A percentile compares a stretch with the other conserved stretches of the same genome.
Conservation (phyloP, 805 yeast species). For the Candida ponderosae region DNA sequence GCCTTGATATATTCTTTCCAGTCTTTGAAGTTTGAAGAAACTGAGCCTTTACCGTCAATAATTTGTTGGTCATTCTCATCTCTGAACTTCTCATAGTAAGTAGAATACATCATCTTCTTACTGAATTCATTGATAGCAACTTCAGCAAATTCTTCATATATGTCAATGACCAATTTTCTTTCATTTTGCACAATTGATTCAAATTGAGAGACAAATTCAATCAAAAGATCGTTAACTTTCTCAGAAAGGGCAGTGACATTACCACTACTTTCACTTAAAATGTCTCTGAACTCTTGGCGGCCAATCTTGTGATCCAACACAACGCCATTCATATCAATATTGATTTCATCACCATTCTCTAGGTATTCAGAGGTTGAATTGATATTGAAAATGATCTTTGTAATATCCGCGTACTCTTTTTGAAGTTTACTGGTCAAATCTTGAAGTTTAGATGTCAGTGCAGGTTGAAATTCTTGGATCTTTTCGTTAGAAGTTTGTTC, state of each 20-base stretch:
- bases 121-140: conserved; percentile 59
- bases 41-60: not conserved
- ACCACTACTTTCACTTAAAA: conserved; percentile 25
- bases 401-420: conserved; percentile 19
- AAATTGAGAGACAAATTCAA: conserved; percentile 21
- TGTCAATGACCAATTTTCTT: conserved; percentile 46
- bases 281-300: conserved; percentile 40
- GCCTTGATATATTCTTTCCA: conserved; percentile 56
- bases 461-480: conserved; percentile 20
- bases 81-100: conserved; percentile 14
- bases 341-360: conserved; percentile 24
- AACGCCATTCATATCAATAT: conserved; percentile 25
- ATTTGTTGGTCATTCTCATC: conserved; percentile 2
- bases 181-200: conserved; percentile 28
- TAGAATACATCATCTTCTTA: conserved; percentile 40
- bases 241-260: conserved; percentile 24
- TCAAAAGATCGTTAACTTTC: conserved; percentile 23
- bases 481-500: conserved; percentile 19
- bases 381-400: conserved; percentile 28
- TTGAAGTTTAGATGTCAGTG: conserved; percentile 27
- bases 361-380: conserved; percentile 26
- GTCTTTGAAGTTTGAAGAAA: conserved; percentile 33
- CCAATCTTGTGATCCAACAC: conserved; percentile 30
- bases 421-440: conserved; percentile 21
- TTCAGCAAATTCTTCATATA: conserved; percentile 69